phyloP scores from a whole-genome alignment of 257 asterid genomes.

The Cordia subcordata region DNA sequence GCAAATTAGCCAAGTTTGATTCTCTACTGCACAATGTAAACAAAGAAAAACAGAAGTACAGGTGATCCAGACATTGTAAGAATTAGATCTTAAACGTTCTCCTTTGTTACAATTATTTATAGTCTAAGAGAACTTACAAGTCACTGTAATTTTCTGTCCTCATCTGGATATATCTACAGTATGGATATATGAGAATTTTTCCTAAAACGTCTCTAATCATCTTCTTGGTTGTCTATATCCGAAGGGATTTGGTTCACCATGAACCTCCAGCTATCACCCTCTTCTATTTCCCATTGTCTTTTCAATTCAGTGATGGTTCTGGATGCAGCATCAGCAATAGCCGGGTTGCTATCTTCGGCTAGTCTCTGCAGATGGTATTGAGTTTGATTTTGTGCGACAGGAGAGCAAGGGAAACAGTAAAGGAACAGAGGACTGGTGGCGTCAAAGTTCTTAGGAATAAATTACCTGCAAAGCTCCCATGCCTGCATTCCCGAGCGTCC shows the following conservation, averaged over 20 bases:
- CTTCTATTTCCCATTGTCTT: conserved; percentile 91
- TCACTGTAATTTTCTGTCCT: neutral
- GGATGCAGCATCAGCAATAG: conserved; percentile 87
- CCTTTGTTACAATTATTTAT: neutral
- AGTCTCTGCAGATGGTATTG: conserved; percentile 50
- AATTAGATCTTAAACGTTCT: neutral
- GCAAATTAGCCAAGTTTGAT: no score
- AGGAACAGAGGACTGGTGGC: neutral
- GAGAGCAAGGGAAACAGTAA: neutral
- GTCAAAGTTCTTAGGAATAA: neutral
- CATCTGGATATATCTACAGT: conserved; percentile 16
- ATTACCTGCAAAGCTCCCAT: conserved; percentile 95
- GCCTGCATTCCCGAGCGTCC: conserved; percentile 99
- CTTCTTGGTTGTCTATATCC: conserved; percentile 27
- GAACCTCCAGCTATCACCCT: conserved; percentile 95
- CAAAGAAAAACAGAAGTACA: neutral
- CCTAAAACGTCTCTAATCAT: conserved; percentile 24
- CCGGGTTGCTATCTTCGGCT: conserved; percentile 79
- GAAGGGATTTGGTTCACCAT: conserved; percentile 53
- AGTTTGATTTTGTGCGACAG: no score
- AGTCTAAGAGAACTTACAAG: neutral
- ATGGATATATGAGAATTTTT: conserved; percentile 3
- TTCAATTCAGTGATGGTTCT: conserved; percentile 71
- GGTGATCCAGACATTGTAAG: neutral
- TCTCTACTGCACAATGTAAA: no score